Evolutionary conservation across 768 basidiomycete genomes (phyloP).

Genomic region (Rubroboletus pulcherrimus): DNA sequence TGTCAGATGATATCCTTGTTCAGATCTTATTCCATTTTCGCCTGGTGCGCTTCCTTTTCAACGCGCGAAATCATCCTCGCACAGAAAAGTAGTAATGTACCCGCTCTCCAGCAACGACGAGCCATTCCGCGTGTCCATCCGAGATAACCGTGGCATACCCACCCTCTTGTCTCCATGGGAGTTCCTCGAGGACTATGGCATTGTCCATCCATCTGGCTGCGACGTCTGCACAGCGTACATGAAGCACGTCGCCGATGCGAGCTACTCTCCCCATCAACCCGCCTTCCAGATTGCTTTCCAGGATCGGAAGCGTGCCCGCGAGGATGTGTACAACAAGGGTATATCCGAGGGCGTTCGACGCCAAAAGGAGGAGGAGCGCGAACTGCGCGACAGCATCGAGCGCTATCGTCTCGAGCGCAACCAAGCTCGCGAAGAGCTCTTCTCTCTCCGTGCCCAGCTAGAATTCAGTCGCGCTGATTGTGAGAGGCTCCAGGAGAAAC

Average conservation of each 20-base stretch:
- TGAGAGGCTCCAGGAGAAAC: constrained; percentile 29
- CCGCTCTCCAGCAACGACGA: constrained; percentile 32
- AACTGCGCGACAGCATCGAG: constrained; percentile 33
- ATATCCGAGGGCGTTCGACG: constrained; percentile 38
- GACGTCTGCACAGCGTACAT: constrained; percentile 37
- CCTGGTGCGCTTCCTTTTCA: constrained; percentile 16
- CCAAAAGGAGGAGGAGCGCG: constrained; percentile 38
- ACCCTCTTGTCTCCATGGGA: constrained; percentile 38
- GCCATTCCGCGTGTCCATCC: constrained; percentile 24
- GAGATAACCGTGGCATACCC: constrained; percentile 32
- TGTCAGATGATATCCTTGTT: constrained; percentile 17
- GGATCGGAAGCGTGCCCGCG: constrained; percentile 37
- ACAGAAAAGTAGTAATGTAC: constrained; percentile 25
- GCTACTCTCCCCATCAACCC: constrained; percentile 34
- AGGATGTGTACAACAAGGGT: constrained; percentile 38
- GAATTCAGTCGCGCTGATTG: constrained; percentile 32
- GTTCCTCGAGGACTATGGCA: constrained; percentile 37
- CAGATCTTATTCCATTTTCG: constrained; percentile 11
- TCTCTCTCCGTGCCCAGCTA: constrained; percentile 32
- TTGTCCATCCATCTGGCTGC: constrained; percentile 40
- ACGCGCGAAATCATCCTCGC: constrained; percentile 2
- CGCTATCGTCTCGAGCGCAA: constrained; percentile 34
- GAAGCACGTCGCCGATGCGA: constrained; percentile 39
- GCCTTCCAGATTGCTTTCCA: constrained; percentile 40
- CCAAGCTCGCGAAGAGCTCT: constrained; percentile 32